Evolutionary conservation across 2,329 filamentous ascomycete genomes (phyloP).

Genomic region (Fusarium denticulatum): DNA sequence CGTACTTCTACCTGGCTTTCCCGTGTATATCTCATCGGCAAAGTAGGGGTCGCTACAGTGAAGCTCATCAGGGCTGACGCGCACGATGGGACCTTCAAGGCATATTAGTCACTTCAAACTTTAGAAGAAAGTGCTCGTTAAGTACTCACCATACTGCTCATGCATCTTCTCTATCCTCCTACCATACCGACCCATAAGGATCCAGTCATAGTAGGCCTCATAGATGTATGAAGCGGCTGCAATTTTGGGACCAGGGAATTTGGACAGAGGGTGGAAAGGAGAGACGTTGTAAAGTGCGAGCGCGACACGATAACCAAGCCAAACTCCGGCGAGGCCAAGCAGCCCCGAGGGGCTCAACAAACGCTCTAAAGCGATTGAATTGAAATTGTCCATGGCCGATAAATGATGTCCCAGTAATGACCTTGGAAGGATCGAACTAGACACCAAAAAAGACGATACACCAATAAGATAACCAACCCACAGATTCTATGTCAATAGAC

Average conservation of each 20-base stretch:
- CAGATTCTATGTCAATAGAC: accelerated
- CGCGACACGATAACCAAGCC: constrained; percentile 45
- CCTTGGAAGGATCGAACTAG: accelerated
- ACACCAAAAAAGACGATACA: not conserved
- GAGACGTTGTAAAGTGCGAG: constrained; percentile 51
- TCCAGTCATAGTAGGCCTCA: constrained; percentile 52
- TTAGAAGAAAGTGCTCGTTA: accelerated
- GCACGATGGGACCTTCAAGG: constrained; percentile 48
- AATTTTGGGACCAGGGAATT: constrained; percentile 51
- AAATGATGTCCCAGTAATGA: not conserved
- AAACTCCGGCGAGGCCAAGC: constrained; percentile 35
- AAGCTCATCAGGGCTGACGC: constrained; percentile 52
- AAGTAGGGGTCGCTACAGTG: constrained; percentile 51
- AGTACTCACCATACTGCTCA: constrained; percentile 47
- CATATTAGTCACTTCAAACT: not conserved
- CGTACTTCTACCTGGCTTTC: constrained; percentile 31
- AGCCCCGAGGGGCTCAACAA: not conserved
- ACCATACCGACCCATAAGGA: constrained; percentile 51
- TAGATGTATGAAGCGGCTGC: constrained; percentile 50
- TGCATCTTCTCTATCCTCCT: constrained; percentile 50
- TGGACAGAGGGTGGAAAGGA: constrained; percentile 51
- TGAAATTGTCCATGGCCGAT: not conserved
- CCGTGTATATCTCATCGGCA: constrained; percentile 50
- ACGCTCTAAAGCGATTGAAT: not conserved
- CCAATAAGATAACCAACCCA: not conserved